Evolutionary conservation across 2,329 filamentous ascomycete genomes (phyloP).

Genomic region (Lasiodiplodia theobromae): DNA sequence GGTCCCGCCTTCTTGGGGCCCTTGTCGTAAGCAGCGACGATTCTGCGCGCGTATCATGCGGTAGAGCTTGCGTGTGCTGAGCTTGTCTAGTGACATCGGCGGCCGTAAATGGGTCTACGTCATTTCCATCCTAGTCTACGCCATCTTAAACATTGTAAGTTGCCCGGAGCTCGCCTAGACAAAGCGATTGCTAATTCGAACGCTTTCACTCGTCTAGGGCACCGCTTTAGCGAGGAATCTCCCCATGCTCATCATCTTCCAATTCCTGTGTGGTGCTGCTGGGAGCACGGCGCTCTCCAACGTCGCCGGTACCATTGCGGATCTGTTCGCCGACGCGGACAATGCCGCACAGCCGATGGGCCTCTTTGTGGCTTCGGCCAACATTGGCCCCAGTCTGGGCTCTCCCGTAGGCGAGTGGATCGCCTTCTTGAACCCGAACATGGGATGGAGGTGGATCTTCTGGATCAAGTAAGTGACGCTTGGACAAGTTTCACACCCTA

Average conservation of each 20-base stretch:
- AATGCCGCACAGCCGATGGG: constrained; percentile 31
- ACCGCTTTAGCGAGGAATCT: constrained; percentile 25
- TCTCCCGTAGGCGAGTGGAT: constrained; percentile 30
- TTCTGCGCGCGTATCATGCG: background rate
- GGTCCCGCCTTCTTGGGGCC: constrained; percentile 29
- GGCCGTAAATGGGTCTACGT: constrained; percentile 31
- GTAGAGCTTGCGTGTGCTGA: constrained; percentile 24
- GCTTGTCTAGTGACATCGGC: constrained; percentile 29
- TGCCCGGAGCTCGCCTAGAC: background rate
- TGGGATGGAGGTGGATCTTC: constrained; percentile 30
- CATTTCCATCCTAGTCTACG: constrained; percentile 26
- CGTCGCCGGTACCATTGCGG: constrained; percentile 30
- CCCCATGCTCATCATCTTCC: constrained; percentile 31
- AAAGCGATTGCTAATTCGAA: constrained; percentile 9
- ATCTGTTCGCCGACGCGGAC: constrained; percentile 30
- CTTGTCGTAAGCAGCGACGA: constrained; percentile 28
- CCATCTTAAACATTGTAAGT: constrained; percentile 30
- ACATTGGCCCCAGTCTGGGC: constrained; percentile 27
- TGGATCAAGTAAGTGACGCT: constrained; percentile 26
- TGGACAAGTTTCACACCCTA: no score
- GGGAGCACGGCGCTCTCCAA: constrained; percentile 30
- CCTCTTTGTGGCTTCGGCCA: constrained; percentile 30
- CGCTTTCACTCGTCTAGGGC: background rate
- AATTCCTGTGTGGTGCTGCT: constrained; percentile 30
- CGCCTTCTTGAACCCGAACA: constrained; percentile 26